Evolutionary conservation across 2,329 filamentous ascomycete genomes (phyloP).

Genomic region (Aspergillus quadricinctus): DNA sequence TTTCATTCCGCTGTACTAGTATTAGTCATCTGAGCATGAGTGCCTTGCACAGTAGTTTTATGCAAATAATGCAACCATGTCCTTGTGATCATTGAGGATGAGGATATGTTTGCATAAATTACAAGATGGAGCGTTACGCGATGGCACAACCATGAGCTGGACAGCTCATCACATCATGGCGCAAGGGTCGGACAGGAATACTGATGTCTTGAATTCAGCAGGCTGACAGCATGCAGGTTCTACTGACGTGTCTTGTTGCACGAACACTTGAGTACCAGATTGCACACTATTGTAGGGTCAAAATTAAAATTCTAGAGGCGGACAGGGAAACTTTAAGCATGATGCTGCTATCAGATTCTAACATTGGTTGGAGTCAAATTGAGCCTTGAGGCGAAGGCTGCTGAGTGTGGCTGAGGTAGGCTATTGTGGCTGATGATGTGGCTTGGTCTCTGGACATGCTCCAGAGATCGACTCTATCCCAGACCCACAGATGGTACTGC

Average conservation of each 20-base stretch:
- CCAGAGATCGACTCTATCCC: not conserved
- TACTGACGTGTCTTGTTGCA: too few species aligned
- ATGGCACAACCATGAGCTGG: too few species aligned
- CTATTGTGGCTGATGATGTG: not conserved
- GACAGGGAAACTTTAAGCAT: too few species aligned
- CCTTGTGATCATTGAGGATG: not conserved
- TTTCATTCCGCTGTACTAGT: not conserved
- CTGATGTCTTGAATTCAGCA: too few species aligned
- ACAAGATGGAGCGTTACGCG: not conserved
- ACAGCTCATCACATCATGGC: not conserved
- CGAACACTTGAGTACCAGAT: too few species aligned
- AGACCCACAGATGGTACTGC: not conserved
- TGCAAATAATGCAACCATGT: not conserved
- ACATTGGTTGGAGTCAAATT: not conserved
- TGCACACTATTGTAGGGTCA: too few species aligned
- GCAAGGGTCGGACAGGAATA: too few species aligned
- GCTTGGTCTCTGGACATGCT: not conserved
- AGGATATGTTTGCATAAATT: not conserved
- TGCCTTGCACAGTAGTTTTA: not conserved
- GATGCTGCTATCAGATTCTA: too few species aligned
- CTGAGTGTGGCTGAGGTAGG: not conserved
- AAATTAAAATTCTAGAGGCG: too few species aligned
- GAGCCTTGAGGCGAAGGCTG: not conserved
- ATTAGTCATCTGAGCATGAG: not conserved
- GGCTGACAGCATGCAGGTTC: too few species aligned